Percentiles rank a stretch among this genome's conserved stretches.
phyloP scores from a whole-genome alignment of 2,329 filamentous ascomycete genomes.

The Cyanodermella asteris region DNA sequence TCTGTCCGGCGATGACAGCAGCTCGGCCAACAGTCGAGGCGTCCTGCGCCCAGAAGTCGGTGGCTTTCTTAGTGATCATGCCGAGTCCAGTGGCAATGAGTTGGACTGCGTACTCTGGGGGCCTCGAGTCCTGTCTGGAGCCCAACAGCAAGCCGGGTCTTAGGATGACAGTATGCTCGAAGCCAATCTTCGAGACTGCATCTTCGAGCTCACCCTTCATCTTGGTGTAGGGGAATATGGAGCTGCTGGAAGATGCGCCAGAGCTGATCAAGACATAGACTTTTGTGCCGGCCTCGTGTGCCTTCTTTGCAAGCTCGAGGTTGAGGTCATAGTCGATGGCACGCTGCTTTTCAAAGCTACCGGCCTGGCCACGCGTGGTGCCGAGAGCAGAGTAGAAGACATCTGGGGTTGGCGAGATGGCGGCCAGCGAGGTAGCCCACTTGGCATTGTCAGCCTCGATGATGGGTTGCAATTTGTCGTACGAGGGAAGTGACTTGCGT shows the following conservation, averaged over 20 bases:
- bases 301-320: conserved; percentile 51
- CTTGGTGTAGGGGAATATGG: conserved; percentile 30
- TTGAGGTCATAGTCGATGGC: conserved; percentile 80
- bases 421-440: conserved; percentile 42
- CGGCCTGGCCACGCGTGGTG: conserved; percentile 56
- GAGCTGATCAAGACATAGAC: conserved; percentile 60
- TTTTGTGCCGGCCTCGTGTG: conserved; percentile 47
- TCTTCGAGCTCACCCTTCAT: conserved; percentile 88
- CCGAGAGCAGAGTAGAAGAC: conserved; percentile 60
- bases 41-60: conserved; percentile 53
- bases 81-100: conserved; percentile 34
- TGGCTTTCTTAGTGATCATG: conserved; percentile 29
- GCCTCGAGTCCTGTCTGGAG: conserved; percentile 37
- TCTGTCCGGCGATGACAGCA: conserved; percentile 36
- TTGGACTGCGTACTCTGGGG: conserved; percentile 34
- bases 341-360: conserved; percentile 57
- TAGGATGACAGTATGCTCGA: conserved; percentile 56
- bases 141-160: conserved; percentile 60
- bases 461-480: conserved; percentile 43
- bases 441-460: conserved; percentile 43
- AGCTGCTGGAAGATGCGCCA: conserved; percentile 28
- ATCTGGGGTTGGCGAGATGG: conserved; percentile 31
- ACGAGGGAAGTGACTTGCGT: conserved; percentile 20
- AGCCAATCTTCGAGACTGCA: conserved; percentile 44
- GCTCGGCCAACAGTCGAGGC: conserved; percentile 48